Conservation (phyloP, 108 stramenopile species). For the Fragilariopsis cylindrus region DNA sequence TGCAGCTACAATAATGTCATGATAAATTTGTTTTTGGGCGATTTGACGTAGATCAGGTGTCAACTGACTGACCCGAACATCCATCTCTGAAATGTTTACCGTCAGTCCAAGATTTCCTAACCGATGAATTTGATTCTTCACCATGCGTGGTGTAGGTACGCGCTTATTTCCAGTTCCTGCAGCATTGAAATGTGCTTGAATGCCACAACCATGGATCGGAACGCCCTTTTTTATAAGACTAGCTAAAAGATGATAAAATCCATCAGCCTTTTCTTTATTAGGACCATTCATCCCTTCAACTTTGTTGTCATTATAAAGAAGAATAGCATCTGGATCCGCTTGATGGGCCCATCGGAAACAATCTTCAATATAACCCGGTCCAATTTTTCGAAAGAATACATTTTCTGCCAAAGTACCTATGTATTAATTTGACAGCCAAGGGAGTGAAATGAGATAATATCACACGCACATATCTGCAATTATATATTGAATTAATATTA, state of each 20-base stretch:
- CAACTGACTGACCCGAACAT: slow-evolving; percentile 80
- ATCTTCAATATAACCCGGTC: slow-evolving; percentile 85
- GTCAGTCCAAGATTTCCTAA: slow-evolving; percentile 83
- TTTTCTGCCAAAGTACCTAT: slow-evolving; percentile 72
- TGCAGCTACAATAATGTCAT: slow-evolving; percentile 83
- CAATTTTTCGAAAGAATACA: slow-evolving; percentile 85
- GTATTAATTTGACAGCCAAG: background rate
- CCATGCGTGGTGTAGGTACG: slow-evolving; percentile 83
- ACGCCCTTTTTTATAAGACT: slow-evolving; percentile 68
- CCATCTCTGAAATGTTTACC: slow-evolving; percentile 94
- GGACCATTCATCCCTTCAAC: slow-evolving; percentile 84
- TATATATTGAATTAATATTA: too few relatives aligned
- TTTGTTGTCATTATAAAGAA: slow-evolving; percentile 95
- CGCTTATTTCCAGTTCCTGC: slow-evolving; percentile 73
- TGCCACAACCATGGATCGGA: slow-evolving; percentile 88
- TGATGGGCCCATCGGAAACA: slow-evolving; percentile 93
- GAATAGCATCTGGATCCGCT: slow-evolving; percentile 86
- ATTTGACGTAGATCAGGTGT: slow-evolving; percentile 43
- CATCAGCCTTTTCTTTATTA: slow-evolving; percentile 77
- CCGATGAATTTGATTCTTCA: slow-evolving; percentile 88
- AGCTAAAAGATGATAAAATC: slow-evolving; percentile 76
- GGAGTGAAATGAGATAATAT: background rate
- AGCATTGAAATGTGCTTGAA: slow-evolving; percentile 91
- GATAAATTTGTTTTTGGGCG: slow-evolving; percentile 82
- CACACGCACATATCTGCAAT: background rate